Base-by-base conservation (phyloP, 192 early-diverging fungal species). In the Coemansia sp. region DNA sequence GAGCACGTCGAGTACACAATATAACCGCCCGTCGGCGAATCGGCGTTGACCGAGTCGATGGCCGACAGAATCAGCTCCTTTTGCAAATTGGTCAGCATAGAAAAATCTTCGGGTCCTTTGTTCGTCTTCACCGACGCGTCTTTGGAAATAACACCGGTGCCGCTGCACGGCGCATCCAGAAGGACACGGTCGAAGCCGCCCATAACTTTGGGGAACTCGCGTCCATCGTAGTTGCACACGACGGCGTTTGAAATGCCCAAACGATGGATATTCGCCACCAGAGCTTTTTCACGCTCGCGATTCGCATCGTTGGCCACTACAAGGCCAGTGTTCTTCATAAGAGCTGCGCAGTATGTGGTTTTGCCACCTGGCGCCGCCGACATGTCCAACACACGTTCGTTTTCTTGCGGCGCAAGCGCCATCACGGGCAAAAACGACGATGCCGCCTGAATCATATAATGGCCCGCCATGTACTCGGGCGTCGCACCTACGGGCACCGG, bases 1-100 rank as follows among this genome's bases (percentile, higher is more conserved):
- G 97, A 97, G 85, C 97, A 99, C 5, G 97, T 99, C 22, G 97
- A 97, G 72, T 99, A 99, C 17, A 99, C 96, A 70, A 99, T 89
- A 75, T 90, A 93, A 5, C 95, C 97, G 41, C 96, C 97, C 9
- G 96, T 97, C 24, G 89, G 83, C 23, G 93, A 95, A 51, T 89
- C 88, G 15, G 96, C 95, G 75, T 97, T 93, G 17, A 91, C 90
- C 21, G 93, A 93, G 72, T 99, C 97, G 75, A 99, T 98, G n/a
- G 96, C 97, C 10, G 88, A 84, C 23, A 99, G 75, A 56, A 99
- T 84, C n/a, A 99, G 85, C 73, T 99, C 90, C 69, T 98, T 96
- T 70, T 99, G 97, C 55, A 97, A 84, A 62, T 92, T 91, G 17
- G 95, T 91, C 58, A 99, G 85, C 75, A 95, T 86, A 51, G 84